Evolutionary conservation across 2,329 filamentous ascomycete species (phyloP).

Genomic region (Fusarium euwallaceae): DNA sequence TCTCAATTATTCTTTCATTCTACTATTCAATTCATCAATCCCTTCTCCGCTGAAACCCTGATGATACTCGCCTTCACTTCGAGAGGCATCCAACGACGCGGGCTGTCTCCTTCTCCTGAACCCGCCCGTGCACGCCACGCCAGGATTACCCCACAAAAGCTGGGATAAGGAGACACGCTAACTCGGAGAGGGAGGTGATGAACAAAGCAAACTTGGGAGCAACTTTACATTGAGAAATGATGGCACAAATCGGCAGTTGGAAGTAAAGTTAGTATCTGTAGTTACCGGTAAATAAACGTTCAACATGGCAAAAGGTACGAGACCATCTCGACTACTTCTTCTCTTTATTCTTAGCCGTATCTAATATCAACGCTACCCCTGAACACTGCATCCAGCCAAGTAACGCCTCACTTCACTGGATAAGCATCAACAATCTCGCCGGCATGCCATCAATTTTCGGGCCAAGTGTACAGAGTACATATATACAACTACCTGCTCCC

Average conservation of each 20-base stretch:
- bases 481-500: constrained; percentile 46
- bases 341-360: background rate
- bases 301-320: background rate
- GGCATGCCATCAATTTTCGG: constrained; percentile 33
- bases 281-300: background rate
- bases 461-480: constrained; percentile 48
- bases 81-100: constrained; percentile 38
- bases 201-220: constrained; percentile 4
- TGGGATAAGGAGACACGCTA: constrained; percentile 40
- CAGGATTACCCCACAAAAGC: constrained; percentile 43
- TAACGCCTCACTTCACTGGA: background rate
- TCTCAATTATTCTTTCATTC: background rate
- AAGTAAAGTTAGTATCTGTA: background rate
- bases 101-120: constrained; percentile 34
- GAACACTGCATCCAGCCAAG: constrained; percentile 17
- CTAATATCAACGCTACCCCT: constrained; percentile 2
- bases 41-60: background rate
- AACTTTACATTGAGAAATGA: background rate
- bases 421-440: constrained; percentile 9
- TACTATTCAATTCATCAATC: background rate
- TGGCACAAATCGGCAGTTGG: background rate
- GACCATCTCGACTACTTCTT: background rate
- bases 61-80: constrained; percentile 7
- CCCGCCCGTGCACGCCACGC: constrained; percentile 29
- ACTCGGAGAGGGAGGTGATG: constrained; percentile 38